Percentiles rank a stretch among this genome's conserved stretches.
Conservation (phyloP, 345 rosid species). For the Eutrema japonicum region DNA sequence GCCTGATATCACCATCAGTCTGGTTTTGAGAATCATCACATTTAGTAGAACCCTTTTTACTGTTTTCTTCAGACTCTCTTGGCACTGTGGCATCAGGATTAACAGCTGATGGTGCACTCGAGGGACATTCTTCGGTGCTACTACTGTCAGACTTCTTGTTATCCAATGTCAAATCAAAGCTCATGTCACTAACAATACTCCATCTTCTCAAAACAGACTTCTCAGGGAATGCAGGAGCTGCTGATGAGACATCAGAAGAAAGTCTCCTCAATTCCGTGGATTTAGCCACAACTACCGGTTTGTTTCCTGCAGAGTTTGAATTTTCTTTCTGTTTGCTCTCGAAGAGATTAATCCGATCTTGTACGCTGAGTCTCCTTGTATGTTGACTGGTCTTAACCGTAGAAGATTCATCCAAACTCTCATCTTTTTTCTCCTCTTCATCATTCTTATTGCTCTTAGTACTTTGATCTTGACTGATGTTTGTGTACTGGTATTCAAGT, state of each 20-base stretch:
- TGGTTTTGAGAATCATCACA: slow-evolving; percentile 49
- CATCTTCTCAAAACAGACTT: slow-evolving; percentile 86
- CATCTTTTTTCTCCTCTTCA: slow-evolving; percentile 54
- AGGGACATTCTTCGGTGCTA: slow-evolving; percentile 54
- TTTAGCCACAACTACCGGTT: slow-evolving; percentile 59
- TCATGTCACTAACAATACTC: slow-evolving; percentile 98
- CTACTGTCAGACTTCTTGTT: slow-evolving; percentile 53
- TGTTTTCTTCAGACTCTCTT: slow-evolving; percentile 33
- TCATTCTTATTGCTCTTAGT: slow-evolving; percentile 34
- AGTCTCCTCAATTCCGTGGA: slow-evolving; percentile 73
- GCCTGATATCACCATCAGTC: slow-evolving; percentile 46
- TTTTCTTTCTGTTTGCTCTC: slow-evolving; percentile 85
- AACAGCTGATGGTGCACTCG: slow-evolving; percentile 59
- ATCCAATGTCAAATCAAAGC: slow-evolving; percentile 75
- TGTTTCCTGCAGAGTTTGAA: slow-evolving; percentile 58
- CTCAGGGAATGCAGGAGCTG: slow-evolving; percentile 58
- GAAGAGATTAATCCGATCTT: slow-evolving; percentile 90
- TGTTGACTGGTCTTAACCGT: slow-evolving; percentile 53
- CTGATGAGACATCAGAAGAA: slow-evolving; percentile 70
- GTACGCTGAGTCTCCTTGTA: slow-evolving; percentile 87
- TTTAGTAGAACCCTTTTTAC: slow-evolving; percentile 54
- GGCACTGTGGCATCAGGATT: slow-evolving; percentile 45
- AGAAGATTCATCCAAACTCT: slow-evolving; percentile 46
- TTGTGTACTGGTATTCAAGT: slow-evolving; percentile 62
- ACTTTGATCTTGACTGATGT: slow-evolving; percentile 44